Evolutionary conservation across 352 stramenopile species (phyloP), one percentile per base, ranked within the genome.

Genomic region (Globisporangium mamillatum): DNA sequence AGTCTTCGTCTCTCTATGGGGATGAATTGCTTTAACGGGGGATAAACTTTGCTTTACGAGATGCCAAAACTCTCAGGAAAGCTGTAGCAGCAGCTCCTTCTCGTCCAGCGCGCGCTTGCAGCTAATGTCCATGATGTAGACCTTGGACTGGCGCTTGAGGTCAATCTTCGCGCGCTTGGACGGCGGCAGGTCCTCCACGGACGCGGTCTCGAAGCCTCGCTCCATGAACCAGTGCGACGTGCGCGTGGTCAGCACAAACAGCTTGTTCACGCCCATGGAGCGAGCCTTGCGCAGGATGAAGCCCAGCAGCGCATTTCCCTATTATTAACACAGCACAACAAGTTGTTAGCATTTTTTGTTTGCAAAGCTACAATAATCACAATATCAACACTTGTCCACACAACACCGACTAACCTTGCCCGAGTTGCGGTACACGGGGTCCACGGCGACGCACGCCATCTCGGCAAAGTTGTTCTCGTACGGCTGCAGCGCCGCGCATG

Each of bases 211-310:
- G 72, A 99, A 99, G 24, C 96, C 97, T 38, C 97, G 84, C 80
- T 99, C 97, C 63, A 99, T 77, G 76, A 99, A 99, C 96, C 96
- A 99, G 76, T 99, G 95, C 72, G 98, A 98, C 20, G 97, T 99
- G 75, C 97, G 92, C 27, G 97, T 99, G 29, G 94, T 98, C 48
- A 99, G 82, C n/a, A 99, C 97, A 68, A 99, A 99, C 9, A 99
- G 79, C 62, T 96, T 97, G 48, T 81, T 91, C 46, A 98, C 83
- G 20, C 88, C 86, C 77, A 93, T 92, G 3, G 87, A 80, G 25
- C 90, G 73, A 12, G 92, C 84, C 64, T 97, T 93, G 70, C 92
- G 87, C 60, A 98, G 86, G 27, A 98, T 80, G 62, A 96, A 98
- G 14, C 88, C 87, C n/a, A 98, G 80, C 78, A 98, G 71, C 6